These are phyloP conservation scores for Cyberlindnera americana DNA, from an alignment of 805 yeast species.

Conservation along the genomic window DNA sequence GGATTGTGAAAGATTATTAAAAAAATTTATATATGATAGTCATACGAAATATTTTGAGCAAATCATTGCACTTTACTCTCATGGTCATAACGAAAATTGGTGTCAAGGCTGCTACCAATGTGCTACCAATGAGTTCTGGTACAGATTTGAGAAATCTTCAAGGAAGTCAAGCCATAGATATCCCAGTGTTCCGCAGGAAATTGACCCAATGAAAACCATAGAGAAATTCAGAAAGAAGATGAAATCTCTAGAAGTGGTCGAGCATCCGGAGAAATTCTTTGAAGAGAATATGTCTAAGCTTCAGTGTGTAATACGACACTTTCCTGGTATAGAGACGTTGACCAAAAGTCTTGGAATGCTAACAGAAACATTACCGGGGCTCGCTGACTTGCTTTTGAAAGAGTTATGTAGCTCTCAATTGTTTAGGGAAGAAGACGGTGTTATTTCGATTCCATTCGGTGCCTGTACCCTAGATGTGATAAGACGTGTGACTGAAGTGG, in stretches of 20 bases:
- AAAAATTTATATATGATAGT: constrained; percentile 1
- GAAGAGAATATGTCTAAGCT: constrained; percentile 1
- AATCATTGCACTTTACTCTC: not conserved
- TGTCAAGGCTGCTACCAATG: constrained; percentile 9
- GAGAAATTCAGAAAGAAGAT: not conserved
- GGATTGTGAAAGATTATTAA: constrained; percentile 1
- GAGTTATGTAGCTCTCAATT: not conserved
- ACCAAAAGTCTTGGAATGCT: constrained; percentile 4
- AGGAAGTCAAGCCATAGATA: constrained; percentile 5
- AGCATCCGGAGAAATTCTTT: not conserved
- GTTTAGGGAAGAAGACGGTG: constrained; percentile 4
- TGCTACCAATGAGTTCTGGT: constrained; percentile 10
- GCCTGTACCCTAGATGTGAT: constrained; percentile 9
- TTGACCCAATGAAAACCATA: constrained; percentile 5
- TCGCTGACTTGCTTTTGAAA: constrained; percentile 1
- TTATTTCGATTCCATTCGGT: constrained; percentile 4
- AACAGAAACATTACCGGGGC: constrained; percentile 2
- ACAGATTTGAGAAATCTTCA: constrained; percentile 1
- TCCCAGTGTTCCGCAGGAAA: not conserved
- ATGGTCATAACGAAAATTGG: not conserved
- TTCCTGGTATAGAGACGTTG: constrained; percentile 7
- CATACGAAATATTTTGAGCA: constrained; percentile 2
- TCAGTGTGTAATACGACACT: constrained; percentile 6
- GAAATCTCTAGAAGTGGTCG: not conserved
- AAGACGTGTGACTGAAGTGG: constrained; percentile 4